These are phyloP conservation scores for Orbilia blumenaviensis DNA, from an alignment of 2,329 filamentous ascomycete genomes.

Conservation along the genomic window DNA sequence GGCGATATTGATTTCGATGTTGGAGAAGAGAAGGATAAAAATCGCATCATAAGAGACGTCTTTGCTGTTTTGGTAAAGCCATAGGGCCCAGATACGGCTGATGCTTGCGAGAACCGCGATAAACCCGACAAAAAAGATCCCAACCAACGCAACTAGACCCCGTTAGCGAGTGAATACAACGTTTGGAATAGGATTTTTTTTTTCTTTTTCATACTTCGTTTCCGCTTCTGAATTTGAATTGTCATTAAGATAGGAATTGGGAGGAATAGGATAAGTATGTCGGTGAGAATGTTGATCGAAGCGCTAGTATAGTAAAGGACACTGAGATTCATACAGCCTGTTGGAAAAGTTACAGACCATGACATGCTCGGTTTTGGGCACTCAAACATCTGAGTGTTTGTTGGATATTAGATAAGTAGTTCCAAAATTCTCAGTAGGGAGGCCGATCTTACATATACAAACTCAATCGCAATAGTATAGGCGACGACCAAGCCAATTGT, in stretches of 20 bases:
- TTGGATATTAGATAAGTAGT: constrained; percentile 5
- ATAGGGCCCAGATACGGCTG: constrained; percentile 57
- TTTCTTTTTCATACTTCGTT: constrained; percentile 58
- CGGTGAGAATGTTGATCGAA: constrained; percentile 64
- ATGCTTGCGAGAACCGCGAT: constrained; percentile 57
- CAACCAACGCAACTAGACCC: constrained; percentile 38
- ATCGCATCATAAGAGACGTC: constrained; percentile 54
- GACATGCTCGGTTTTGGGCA: constrained; percentile 56
- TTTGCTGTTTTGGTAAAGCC: constrained; percentile 55
- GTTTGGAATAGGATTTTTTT: no score
- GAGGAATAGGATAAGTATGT: constrained; percentile 64
- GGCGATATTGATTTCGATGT: constrained; percentile 62
- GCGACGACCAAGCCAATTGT: constrained; percentile 58
- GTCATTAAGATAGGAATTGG: constrained; percentile 65
- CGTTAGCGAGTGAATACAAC: neutral
- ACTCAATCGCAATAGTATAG: constrained; percentile 59
- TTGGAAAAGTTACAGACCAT: constrained; percentile 57
- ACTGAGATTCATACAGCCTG: constrained; percentile 60
- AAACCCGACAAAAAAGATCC: constrained; percentile 55
- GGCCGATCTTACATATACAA: constrained; percentile 59
- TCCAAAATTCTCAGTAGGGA: no score
- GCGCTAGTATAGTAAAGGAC: constrained; percentile 61
- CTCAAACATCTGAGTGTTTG: constrained; percentile 57
- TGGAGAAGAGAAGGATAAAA: constrained; percentile 56
- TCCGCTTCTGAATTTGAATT: constrained; percentile 62